Evolutionary conservation across 495 filamentous ascomycete species (phyloP), one percentile per base, ranked within the genome.

Genomic region (Podospora didyma): DNA sequence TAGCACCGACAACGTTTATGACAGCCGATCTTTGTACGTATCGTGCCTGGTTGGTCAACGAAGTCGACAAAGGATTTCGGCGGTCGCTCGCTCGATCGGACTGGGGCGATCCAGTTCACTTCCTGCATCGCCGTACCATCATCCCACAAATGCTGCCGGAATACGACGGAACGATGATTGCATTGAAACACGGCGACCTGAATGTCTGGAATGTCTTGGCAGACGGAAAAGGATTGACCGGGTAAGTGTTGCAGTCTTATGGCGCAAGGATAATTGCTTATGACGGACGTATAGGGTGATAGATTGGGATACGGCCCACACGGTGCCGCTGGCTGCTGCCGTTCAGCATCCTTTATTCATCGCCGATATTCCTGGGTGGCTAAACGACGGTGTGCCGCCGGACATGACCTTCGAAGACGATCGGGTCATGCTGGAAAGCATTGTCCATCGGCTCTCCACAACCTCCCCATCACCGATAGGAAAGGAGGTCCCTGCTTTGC

Each of bases 311-410:
- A 48, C 46, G 46, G 46, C 46, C 46, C 46, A 48, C 20, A 48
- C 21, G 46, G 46, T 48, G 46, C 46, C 46, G 46, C 46, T 48
- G 46, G 46, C 46, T 48, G 46, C 46, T 48, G 46, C 46, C 46
- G 46, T 48, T 48, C 46, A 48, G 46, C 46, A 48, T 48, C 46
- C 46, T 48, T 48, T 48, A 48, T 48, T 48, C 46, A 48, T 48
- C 46, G 46, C 46, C 46, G 46, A 48, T 48, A 48, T 48, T 48
- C 46, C 46, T 48, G 46, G 46, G 46, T 48, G 46, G 46, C 46
- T 48, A 48, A 48, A 48, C 46, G 46, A 48, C 20, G 46, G 46
- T 48, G 46, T 48, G 46, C 46, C 46, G 46, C 46, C 46, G 23
- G 46, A 48, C 46, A 48, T 48, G 20, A 48, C 46, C 46, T 48